Conservation (phyloP, 768 basidiomycete genomes). For the Termitomyces sp. region DNA sequence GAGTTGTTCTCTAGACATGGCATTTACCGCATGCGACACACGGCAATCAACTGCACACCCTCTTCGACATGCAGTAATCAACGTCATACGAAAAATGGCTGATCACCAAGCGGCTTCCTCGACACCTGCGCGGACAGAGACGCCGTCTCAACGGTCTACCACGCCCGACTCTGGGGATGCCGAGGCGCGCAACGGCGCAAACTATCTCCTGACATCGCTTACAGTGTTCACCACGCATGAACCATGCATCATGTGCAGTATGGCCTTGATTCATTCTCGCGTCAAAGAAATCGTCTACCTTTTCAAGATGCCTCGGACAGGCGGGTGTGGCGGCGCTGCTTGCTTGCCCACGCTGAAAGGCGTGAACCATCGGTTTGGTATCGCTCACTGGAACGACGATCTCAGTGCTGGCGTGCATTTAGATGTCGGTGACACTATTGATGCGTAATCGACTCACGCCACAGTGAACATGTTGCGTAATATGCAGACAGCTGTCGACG, state of each 20-base stretch:
- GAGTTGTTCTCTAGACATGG: slow-evolving; percentile 12
- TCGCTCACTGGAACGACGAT: slow-evolving; percentile 56
- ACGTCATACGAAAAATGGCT: slow-evolving; percentile 64
- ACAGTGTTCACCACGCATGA: slow-evolving; percentile 92
- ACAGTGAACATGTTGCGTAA: neutral
- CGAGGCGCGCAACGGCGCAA: slow-evolving; percentile 53
- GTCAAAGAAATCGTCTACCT: slow-evolving; percentile 83
- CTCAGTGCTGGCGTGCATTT: slow-evolving; percentile 11
- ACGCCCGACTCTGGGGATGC: neutral
- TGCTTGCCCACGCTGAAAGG: slow-evolving; percentile 79
- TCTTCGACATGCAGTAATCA: slow-evolving; percentile 80
- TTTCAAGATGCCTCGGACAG: slow-evolving; percentile 67
- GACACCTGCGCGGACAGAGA: neutral
- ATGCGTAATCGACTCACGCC: slow-evolving; percentile 26
- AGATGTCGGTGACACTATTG: slow-evolving; percentile 27
- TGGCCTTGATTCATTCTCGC: slow-evolving; percentile 94
- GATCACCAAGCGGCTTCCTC: slow-evolving; percentile 38
- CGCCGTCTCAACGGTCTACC: neutral
- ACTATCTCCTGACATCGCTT: slow-evolving; percentile 84
- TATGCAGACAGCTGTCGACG: neutral
- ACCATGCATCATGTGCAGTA: slow-evolving; percentile 96
- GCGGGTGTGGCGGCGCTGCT: slow-evolving; percentile 77
- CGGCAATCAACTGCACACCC: slow-evolving; percentile 67
- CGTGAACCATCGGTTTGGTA: slow-evolving; percentile 84
- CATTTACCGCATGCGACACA: slow-evolving; percentile 65